A percentile compares a stretch with the other conserved stretches of the same genome.
phyloP scores from a whole-genome alignment of 73 alveolate species.

The Paraurostyla sp. region DNA sequence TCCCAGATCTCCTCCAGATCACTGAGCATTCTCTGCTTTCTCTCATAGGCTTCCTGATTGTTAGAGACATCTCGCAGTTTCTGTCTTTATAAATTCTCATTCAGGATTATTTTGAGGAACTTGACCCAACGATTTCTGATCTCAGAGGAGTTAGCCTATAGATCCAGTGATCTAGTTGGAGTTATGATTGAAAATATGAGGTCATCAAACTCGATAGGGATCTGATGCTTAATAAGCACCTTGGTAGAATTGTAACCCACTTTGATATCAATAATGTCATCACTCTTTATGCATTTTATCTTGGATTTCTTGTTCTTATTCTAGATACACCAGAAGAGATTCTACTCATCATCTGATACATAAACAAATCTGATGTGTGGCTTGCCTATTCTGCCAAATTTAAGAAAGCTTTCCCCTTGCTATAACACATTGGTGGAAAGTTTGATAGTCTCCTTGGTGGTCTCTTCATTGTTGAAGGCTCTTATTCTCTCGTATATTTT shows the following conservation, averaged over 20 bases:
- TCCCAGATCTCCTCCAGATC: conserved; percentile 75
- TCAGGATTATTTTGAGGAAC: conserved; percentile 64
- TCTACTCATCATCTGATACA: conserved; percentile 69
- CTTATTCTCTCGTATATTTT: conserved; percentile 78
- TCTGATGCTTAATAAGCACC: conserved; percentile 69
- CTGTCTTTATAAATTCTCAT: conserved; percentile 52
- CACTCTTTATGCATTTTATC: conserved; percentile 57
- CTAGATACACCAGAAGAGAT: conserved; percentile 22
- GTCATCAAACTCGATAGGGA: conserved; percentile 80
- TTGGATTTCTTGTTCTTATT: conserved; percentile 16
- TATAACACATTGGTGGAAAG: conserved; percentile 35
- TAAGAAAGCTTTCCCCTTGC: conserved; percentile 73
- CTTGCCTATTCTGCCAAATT: conserved; percentile 77
- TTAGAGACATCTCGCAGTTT: conserved; percentile 50
- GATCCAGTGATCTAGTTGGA: conserved; percentile 70
- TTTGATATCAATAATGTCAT: conserved; percentile 70
- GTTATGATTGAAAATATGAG: conserved; percentile 78
- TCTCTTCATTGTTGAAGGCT: conserved; percentile 34
- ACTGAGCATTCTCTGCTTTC: conserved; percentile 54
- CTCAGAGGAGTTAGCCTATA: conserved; percentile 66
- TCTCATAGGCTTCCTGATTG: background rate
- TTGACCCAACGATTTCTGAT: conserved; percentile 80
- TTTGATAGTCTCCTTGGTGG: conserved; percentile 51
- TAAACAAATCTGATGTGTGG: conserved; percentile 78
- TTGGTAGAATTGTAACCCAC: conserved; percentile 77